A percentile compares a stretch with the other conserved stretches of the same genome.
Conservation (phyloP, 1,139 yeast species). For the Pichia sp. region DNA sequence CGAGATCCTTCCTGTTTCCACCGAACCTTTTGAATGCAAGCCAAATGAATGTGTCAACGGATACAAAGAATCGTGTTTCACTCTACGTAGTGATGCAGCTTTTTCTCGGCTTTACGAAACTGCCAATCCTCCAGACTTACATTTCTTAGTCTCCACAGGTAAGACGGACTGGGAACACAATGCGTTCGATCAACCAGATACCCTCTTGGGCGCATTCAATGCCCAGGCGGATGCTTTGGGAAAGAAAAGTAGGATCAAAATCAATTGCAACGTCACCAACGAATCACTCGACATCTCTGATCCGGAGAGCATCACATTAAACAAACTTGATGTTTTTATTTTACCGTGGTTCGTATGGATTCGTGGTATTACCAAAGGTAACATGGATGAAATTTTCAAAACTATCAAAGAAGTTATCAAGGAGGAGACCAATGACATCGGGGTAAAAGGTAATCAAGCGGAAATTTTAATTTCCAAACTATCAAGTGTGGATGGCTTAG, state of each 20-base stretch:
- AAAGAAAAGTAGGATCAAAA: slow-evolving; percentile 39
- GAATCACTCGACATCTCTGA: slow-evolving; percentile 14
- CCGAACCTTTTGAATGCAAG: slow-evolving; percentile 43
- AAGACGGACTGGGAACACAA: slow-evolving; percentile 81
- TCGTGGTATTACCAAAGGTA: slow-evolving; percentile 43
- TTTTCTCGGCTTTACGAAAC: slow-evolving; percentile 59
- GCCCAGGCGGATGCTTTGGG: slow-evolving; percentile 2
- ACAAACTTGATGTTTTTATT: slow-evolving; percentile 55
- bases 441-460: slow-evolving; percentile 15
- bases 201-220: slow-evolving; percentile 37
- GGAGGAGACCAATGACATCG: slow-evolving; percentile 6
- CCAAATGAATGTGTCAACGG: slow-evolving; percentile 41
- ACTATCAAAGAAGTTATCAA: slow-evolving; percentile 43
- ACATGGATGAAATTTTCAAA: slow-evolving; percentile 45
- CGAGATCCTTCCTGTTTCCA: slow-evolving; percentile 29
- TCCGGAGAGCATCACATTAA: slow-evolving; percentile 19
- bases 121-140: slow-evolving; percentile 65
- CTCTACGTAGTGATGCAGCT: slow-evolving; percentile 43
- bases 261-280: slow-evolving; percentile 23
- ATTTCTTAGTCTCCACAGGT: slow-evolving; percentile 78
- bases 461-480: slow-evolving; percentile 16
- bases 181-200: slow-evolving; percentile 47
- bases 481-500: slow-evolving; percentile 23
- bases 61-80: slow-evolving; percentile 53
- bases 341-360: slow-evolving; percentile 81